These are phyloP conservation scores for Daldinia vernicosa DNA, from an alignment of 495 filamentous ascomycete species.

Conservation along the genomic window DNA sequence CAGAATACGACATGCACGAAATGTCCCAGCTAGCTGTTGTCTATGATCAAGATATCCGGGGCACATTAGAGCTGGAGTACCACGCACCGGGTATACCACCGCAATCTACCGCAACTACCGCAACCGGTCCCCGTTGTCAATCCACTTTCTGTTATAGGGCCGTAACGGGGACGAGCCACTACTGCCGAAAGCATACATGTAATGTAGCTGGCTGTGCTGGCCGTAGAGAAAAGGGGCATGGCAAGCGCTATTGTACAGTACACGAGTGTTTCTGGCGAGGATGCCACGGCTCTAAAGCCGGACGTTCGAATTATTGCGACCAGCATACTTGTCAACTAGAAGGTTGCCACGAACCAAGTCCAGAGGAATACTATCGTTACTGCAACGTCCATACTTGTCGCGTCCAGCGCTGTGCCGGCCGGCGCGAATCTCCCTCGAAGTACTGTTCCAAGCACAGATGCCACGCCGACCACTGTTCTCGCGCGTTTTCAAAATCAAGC, in stretches of 20 bases:
- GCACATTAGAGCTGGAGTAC: not conserved
- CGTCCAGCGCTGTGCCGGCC: conserved; percentile 20
- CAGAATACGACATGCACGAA: conserved; percentile 28
- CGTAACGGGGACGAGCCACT: conserved; percentile 5
- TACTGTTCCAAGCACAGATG: conserved; percentile 36
- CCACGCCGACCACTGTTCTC: conserved; percentile 2
- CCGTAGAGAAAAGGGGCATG: conserved; percentile 33
- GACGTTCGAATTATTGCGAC: conserved; percentile 18
- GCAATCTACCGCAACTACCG: not conserved
- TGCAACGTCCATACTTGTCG: conserved; percentile 34
- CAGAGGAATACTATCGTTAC: conserved; percentile 29
- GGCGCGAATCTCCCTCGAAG: conserved; percentile 15
- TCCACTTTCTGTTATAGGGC: conserved; percentile 35
- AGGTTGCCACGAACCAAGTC: conserved; percentile 28
- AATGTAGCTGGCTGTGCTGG: conserved; percentile 9
- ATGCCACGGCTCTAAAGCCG: conserved; percentile 15
- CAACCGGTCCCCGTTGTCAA: conserved; percentile 27
- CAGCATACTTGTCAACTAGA: conserved; percentile 24
- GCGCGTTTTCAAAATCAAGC: conserved; percentile 15
- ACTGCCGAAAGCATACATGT: conserved; percentile 39
- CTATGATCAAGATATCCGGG: conserved; percentile 1
- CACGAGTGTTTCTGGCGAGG: conserved; percentile 37
- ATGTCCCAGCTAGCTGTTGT: not conserved
- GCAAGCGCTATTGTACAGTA: conserved; percentile 16
- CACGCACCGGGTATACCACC: not conserved